These are phyloP conservation scores for Pogostemon cablin DNA, from an alignment of 257 asterid species.

Conservation along the genomic window DNA sequence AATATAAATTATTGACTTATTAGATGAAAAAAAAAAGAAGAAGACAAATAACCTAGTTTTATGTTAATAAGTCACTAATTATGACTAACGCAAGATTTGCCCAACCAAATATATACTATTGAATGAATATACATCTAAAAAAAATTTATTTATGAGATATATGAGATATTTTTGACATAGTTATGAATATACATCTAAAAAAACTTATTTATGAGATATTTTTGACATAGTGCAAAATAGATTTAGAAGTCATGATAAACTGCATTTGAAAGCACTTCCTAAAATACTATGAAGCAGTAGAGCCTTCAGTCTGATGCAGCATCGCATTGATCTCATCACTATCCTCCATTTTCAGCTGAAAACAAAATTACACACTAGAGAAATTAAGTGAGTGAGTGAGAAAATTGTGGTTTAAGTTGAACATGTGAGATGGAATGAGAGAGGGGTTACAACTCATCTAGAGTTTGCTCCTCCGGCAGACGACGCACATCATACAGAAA, in stretches of 20 bases:
- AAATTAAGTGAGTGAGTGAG: background rate
- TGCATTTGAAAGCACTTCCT: slow-evolving; percentile 12
- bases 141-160: no score
- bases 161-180: no score
- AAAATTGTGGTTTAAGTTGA: background rate
- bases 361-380: background rate
- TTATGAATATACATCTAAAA: no score
- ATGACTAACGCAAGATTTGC: no score
- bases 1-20: no score
- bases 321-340: slow-evolving; percentile 57
- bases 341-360: slow-evolving; percentile 55
- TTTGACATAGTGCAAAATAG: background rate
- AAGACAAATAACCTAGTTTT: no score
- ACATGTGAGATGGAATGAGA: background rate
- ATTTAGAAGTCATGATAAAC: slow-evolving; percentile 15
- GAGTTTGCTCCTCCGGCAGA: slow-evolving; percentile 60
- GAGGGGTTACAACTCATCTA: slow-evolving; percentile 52
- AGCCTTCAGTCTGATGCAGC: slow-evolving; percentile 52
- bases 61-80: no score
- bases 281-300: slow-evolving; percentile 9
- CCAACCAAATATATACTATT: no score
- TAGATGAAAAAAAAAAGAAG: no score
- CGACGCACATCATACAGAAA: slow-evolving; percentile 64
- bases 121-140: no score
- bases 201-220: no score